These are phyloP conservation scores for Setaria viridis DNA, from an alignment of 202 grass and related monocot genomes.

Conservation along the genomic window DNA sequence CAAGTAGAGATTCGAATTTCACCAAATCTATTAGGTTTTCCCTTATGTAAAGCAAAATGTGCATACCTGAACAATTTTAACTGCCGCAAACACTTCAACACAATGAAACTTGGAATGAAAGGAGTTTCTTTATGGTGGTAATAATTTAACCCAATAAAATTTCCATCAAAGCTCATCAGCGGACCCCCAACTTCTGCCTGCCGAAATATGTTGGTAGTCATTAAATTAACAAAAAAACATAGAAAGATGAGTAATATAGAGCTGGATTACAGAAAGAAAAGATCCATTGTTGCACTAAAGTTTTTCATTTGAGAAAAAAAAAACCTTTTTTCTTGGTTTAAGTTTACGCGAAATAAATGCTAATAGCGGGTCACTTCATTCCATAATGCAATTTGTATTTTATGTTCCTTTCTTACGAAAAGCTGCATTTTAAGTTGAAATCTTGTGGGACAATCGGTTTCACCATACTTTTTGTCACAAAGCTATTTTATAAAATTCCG, in stretches of 20 bases:
- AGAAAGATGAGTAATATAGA: not conserved
- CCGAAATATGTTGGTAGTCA: not conserved
- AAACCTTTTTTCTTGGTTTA: too few species aligned
- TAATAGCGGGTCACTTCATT: not conserved
- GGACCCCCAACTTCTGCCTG: slow-evolving; percentile 41
- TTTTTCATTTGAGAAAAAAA: not conserved
- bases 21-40: not conserved
- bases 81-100: slow-evolving; percentile 39
- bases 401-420: not conserved
- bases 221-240: not conserved
- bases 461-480: not conserved
- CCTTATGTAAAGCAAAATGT: not conserved
- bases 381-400: not conserved
- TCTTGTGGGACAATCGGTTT: not conserved
- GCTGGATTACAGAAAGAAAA: not conserved
- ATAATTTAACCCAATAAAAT: slow-evolving; percentile 42
- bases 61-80: slow-evolving; percentile 16
- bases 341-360: too few species aligned
- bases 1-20: not conserved
- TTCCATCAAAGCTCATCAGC: slow-evolving; percentile 37
- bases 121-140: slow-evolving; percentile 41
- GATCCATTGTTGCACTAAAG: not conserved
- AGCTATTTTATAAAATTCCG: too few species aligned
- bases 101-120: slow-evolving; percentile 40
- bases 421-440: not conserved